Evolutionary conservation across 805 yeast genomes (phyloP).

Genomic region (Schwanniomyces pseudopolymorphus): DNA sequence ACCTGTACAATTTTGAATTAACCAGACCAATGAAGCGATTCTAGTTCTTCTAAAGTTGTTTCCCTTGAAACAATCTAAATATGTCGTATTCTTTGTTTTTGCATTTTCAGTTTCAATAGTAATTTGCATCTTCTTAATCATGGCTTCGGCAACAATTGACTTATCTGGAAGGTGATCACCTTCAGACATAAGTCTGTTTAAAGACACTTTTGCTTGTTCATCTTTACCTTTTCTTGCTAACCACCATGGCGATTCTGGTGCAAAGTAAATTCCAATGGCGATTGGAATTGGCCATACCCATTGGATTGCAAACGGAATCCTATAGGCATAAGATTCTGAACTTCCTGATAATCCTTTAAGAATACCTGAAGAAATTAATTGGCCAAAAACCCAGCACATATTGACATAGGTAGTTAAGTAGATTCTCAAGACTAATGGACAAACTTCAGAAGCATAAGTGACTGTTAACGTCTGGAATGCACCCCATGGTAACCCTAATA

Average conservation of each 20-base stretch:
- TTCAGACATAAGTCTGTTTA: slow-evolving; percentile 18
- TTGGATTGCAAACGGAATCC: slow-evolving; percentile 41
- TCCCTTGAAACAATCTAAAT: slow-evolving; percentile 45
- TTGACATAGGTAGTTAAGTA: slow-evolving; percentile 39
- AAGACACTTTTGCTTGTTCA: slow-evolving; percentile 30
- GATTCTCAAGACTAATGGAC: slow-evolving; percentile 41
- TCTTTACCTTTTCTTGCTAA: slow-evolving; percentile 32
- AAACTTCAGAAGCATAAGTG: slow-evolving; percentile 44
- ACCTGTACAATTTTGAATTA: slow-evolving; percentile 23
- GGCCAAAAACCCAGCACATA: slow-evolving; percentile 40
- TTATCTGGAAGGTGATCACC: neutral
- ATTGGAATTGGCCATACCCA: slow-evolving; percentile 41
- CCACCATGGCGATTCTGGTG: slow-evolving; percentile 53
- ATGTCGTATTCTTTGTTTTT: slow-evolving; percentile 17
- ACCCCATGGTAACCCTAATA: slow-evolving; percentile 47
- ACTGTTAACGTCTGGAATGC: slow-evolving; percentile 38
- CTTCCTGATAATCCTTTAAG: slow-evolving; percentile 33
- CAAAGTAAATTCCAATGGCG: slow-evolving; percentile 32
- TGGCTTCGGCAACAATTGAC: neutral
- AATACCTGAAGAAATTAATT: slow-evolving; percentile 42
- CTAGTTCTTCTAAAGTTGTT: slow-evolving; percentile 48
- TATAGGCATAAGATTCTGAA: slow-evolving; percentile 28
- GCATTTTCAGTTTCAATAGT: neutral
- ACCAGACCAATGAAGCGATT: slow-evolving; percentile 23
- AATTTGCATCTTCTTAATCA: slow-evolving; percentile 3